Conservation (phyloP, 345 rosid genomes). For the Alliaria petiolata region DNA sequence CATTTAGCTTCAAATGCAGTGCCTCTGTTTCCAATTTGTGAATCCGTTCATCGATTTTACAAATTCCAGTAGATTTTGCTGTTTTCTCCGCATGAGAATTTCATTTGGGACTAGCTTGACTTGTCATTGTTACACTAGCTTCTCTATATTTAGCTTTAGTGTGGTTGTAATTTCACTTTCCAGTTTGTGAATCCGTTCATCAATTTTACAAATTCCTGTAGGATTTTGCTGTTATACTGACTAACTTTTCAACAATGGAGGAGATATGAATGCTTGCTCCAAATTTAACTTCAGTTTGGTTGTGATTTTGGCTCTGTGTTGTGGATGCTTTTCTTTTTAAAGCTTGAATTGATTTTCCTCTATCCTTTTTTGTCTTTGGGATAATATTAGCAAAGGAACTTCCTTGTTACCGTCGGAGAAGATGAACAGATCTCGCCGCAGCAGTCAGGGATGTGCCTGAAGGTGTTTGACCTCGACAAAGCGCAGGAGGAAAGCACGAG, state of each 20-base stretch:
- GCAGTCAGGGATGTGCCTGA: slow-evolving; percentile 81
- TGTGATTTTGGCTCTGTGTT: neutral
- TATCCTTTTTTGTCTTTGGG: neutral
- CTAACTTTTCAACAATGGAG: too few relatives aligned
- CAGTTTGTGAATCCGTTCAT: too few relatives aligned
- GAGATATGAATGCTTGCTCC: too few relatives aligned
- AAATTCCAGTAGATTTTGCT: neutral
- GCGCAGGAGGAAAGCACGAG: slow-evolving; percentile 83
- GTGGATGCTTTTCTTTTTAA: neutral
- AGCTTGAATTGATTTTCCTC: neutral
- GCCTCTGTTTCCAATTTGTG: too few relatives aligned
- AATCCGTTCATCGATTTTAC: neutral
- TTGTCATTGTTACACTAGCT: too few relatives aligned
- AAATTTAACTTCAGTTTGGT: neutral
- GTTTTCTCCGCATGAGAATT: neutral
- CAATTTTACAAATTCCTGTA: too few relatives aligned
- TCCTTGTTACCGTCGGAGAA: slow-evolving; percentile 80
- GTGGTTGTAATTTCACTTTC: too few relatives aligned
- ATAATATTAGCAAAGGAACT: slow-evolving; percentile 84
- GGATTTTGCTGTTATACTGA: too few relatives aligned
- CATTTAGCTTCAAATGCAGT: too few relatives aligned
- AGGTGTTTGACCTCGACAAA: slow-evolving; percentile 91
- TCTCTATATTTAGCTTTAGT: neutral
- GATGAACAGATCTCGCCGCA: slow-evolving; percentile 78
- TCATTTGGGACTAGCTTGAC: neutral